Conservation (phyloP, 495 filamentous ascomycete species). For the Copromyces sp. region DNA sequence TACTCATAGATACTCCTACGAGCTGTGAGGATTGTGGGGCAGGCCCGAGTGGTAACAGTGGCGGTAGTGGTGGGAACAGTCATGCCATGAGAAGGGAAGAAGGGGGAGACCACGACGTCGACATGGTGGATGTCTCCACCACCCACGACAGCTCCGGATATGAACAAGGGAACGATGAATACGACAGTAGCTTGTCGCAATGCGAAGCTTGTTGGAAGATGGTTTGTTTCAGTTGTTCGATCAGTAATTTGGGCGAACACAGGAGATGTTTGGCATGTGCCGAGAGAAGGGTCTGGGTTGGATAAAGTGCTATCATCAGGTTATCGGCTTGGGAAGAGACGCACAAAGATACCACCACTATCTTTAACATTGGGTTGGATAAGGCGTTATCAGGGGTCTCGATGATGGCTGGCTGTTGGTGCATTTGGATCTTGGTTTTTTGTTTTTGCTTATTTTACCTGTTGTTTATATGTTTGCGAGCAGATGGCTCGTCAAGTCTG, state of each 20-base stretch:
- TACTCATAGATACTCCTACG: conserved; percentile 9
- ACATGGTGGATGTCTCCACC: conserved; percentile 14
- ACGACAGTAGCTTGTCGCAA: conserved; percentile 1
- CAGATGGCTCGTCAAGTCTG: background rate
- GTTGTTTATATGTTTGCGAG: background rate
- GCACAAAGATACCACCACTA: background rate
- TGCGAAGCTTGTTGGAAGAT: conserved; percentile 34
- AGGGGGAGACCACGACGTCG: conserved; percentile 10
- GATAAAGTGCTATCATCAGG: conserved; percentile 12
- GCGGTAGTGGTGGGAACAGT: background rate
- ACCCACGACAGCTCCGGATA: conserved; percentile 6
- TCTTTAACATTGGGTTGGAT: background rate
- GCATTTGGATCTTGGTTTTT: background rate
- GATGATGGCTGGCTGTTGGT: background rate
- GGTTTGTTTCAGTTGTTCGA: conserved; percentile 39
- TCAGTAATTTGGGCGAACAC: conserved; percentile 36
- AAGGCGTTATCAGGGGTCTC: background rate
- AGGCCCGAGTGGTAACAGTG: conserved; percentile 8
- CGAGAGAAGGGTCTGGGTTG: conserved; percentile 19
- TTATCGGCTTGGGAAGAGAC: background rate
- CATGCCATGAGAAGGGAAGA: background rate
- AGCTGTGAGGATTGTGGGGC: conserved; percentile 36
- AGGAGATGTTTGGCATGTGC: conserved; percentile 36
- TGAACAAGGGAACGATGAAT: conserved; percentile 12
- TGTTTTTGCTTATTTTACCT: background rate